Percentiles rank a stretch among this genome's conserved stretches.
phyloP scores from a whole-genome alignment of 495 filamentous ascomycete genomes.

The Coniosporium apollinis region DNA sequence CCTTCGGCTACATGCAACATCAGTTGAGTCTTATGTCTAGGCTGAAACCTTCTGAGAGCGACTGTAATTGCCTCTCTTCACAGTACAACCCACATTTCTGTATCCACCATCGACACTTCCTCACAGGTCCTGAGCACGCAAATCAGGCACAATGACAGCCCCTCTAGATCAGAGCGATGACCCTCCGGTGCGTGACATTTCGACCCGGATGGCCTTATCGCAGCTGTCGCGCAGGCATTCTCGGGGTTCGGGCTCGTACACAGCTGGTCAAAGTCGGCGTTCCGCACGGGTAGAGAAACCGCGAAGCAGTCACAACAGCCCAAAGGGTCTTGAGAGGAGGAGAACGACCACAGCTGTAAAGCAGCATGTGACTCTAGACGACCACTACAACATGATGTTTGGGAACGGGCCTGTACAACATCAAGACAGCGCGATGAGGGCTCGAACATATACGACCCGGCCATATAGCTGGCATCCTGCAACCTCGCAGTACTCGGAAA shows the following conservation, averaged over 20 bases:
- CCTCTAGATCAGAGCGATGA: too few species aligned
- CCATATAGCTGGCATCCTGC: constrained; percentile 5
- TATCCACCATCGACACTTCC: too few species aligned
- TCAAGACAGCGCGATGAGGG: too few species aligned
- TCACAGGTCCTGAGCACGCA: too few species aligned
- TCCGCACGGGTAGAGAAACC: constrained; percentile 1
- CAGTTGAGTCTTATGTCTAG: too few species aligned
- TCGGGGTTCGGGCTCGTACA: not conserved
- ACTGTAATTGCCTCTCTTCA: too few species aligned
- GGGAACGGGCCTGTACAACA: not conserved
- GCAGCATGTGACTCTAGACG: constrained; percentile 2
- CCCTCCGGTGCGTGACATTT: not conserved
- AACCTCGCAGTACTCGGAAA: too few species aligned
- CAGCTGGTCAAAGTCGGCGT: not conserved
- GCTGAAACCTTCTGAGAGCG: too few species aligned
- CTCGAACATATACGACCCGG: not conserved
- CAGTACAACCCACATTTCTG: too few species aligned
- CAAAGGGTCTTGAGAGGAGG: constrained; percentile 1
- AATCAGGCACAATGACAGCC: too few species aligned
- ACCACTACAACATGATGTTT: constrained; percentile 3
- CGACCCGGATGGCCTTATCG: constrained; percentile 1
- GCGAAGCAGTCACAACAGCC: constrained; percentile 1
- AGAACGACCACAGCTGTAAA: constrained; percentile 3
- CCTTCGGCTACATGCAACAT: too few species aligned
- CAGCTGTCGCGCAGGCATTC: constrained; percentile 1